phyloP scores from a whole-genome alignment of 768 basidiomycete genomes.

The Mycena amicta region DNA sequence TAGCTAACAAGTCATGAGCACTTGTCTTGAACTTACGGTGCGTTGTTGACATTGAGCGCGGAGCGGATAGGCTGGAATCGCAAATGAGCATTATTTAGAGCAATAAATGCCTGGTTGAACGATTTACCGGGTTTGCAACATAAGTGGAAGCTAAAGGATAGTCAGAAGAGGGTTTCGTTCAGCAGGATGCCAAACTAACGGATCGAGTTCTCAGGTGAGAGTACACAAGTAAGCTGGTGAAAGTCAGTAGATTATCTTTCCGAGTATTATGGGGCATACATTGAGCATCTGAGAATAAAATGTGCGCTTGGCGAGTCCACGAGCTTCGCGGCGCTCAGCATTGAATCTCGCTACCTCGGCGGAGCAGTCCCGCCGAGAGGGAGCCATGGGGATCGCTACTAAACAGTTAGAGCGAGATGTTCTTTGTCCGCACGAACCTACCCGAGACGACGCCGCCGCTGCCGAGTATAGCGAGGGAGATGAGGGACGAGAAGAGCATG shows the following conservation, averaged over 20 bases:
- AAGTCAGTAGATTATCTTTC: not conserved
- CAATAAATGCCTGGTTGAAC: not conserved
- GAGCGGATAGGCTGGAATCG: slow-evolving; percentile 27
- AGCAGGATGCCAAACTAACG: slow-evolving; percentile 8
- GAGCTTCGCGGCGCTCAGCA: slow-evolving; percentile 20
- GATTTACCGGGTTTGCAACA: slow-evolving; percentile 20
- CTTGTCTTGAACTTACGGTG: slow-evolving; percentile 25
- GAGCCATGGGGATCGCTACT: slow-evolving; percentile 19
- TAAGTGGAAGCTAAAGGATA: slow-evolving; percentile 16
- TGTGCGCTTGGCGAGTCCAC: slow-evolving; percentile 24
- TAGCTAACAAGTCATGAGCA: no score
- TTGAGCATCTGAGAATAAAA: slow-evolving; percentile 26
- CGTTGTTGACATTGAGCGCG: slow-evolving; percentile 30
- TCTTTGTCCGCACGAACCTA: not conserved
- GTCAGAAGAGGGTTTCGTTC: not conserved
- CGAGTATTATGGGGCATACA: slow-evolving; percentile 8
- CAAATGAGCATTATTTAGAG: no score
- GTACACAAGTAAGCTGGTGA: slow-evolving; percentile 26
- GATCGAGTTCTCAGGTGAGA: slow-evolving; percentile 23
- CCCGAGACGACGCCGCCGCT: slow-evolving; percentile 20
- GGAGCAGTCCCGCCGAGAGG: slow-evolving; percentile 21
- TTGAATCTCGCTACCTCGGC: slow-evolving; percentile 16
- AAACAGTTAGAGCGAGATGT: not conserved
- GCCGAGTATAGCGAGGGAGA: slow-evolving; percentile 19
- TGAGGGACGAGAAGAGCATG: slow-evolving; percentile 1